Base-by-base conservation (phyloP, 352 stramenopile species). In the Pythium monospermum region DNA sequence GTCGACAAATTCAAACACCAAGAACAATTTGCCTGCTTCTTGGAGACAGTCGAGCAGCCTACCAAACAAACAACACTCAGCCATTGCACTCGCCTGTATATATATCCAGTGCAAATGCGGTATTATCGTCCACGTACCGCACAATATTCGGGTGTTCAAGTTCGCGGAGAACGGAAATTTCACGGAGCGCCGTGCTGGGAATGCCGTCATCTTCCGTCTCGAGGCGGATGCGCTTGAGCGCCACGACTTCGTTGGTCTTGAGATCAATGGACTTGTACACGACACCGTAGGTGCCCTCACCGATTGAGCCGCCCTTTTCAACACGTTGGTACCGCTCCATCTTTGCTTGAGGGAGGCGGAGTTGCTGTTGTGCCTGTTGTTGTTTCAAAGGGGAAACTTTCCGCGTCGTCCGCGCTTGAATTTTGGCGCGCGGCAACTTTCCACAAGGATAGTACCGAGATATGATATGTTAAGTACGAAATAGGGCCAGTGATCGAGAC, bases 1-100 rank as follows among this genome's bases (percentile, higher is more conserved):
- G 66, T 99, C 96, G 53, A 99, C 94, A 59, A 99, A 99, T 83
- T 99, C 97, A 64, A 99, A 99, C 5, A 99, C 96, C 27, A 99
- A 82, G 66, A 98, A 99, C 27, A 99, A 89, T 59, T 97, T 97
- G 41, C 89, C 87, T 23, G 95, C 80, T 44, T 93, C 91, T 74
- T 98, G 94, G 22, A 98, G 82, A 38, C 97, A 98, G 69, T 99
- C 92, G 12, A 96, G 63, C 37, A 98, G 67, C 18, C 80, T 90
- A 56, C 19, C 7, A 28, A 13, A 30, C 27, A n/a, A 30, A 23
- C 35, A 23, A 15, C 18, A 36, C 15, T 28, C 36, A 7, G n/a
- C n/a, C n/a, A n/a, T n/a, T n/a, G n/a, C n/a, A n/a, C n/a, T n/a
- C n/a, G n/a, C n/a, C n/a, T n/a, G n/a, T n/a, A n/a, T n/a, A n/a